Conservation (phyloP, 257 asterid genomes). For the Capsicum pubescens region DNA sequence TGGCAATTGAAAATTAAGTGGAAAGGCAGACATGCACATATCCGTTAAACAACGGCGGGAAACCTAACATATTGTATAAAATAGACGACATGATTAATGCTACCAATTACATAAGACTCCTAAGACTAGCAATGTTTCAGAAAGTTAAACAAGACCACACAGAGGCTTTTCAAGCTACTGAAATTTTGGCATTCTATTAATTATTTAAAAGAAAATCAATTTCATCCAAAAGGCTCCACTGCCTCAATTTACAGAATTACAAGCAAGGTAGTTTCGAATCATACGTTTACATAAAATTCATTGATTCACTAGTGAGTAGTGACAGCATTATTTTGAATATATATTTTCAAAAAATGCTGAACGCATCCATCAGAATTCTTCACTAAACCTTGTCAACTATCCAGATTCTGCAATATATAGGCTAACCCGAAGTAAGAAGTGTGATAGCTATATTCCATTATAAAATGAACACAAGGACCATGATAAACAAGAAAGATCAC, state of each 20-base stretch:
- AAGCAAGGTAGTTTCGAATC: background rate
- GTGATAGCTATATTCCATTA: background rate
- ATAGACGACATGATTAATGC: background rate
- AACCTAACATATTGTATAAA: background rate
- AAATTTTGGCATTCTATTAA: background rate
- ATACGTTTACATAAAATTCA: background rate
- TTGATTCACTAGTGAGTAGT: background rate
- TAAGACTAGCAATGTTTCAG: conserved; percentile 1
- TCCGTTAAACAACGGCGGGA: background rate
- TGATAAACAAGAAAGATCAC: background rate
- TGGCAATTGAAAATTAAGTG: background rate
- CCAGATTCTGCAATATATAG: background rate
- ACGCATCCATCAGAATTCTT: background rate
- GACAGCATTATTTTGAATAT: background rate
- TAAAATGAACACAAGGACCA: conserved; percentile 19
- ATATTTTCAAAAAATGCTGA: background rate
- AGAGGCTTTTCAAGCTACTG: background rate
- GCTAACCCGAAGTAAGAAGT: background rate
- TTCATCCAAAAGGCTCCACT: background rate
- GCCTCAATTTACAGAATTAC: background rate
- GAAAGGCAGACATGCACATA: background rate
- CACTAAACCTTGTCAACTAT: background rate
- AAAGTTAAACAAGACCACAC: background rate
- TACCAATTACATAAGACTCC: background rate
- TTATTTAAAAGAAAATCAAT: background rate